Percentiles rank a stretch among this genome's conserved stretches.
These are phyloP conservation scores for Penicillium bovifimosum DNA, from an alignment of 495 filamentous ascomycete genomes.

Conservation along the genomic window DNA sequence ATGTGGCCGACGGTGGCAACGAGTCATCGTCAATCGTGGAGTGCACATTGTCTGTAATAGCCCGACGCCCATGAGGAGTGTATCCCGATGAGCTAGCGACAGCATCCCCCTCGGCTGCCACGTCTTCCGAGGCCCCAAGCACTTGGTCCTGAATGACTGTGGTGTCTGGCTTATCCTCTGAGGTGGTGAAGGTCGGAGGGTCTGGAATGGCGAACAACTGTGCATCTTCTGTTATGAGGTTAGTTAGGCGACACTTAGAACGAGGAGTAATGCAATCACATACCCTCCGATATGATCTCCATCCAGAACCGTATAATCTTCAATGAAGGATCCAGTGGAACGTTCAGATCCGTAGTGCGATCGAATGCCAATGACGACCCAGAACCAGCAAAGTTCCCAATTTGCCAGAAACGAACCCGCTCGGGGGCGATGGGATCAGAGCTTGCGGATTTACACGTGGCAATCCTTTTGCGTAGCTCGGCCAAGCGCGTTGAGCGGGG, in stretches of 20 bases:
- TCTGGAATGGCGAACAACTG: constrained; percentile 42
- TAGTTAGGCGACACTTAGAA: not conserved
- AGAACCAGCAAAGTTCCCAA: constrained; percentile 35
- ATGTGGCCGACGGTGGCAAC: constrained; percentile 2
- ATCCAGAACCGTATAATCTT: constrained; percentile 39
- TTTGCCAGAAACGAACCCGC: constrained; percentile 40
- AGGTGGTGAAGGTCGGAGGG: constrained; percentile 20
- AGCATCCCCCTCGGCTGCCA: constrained; percentile 20
- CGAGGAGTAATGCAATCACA: not conserved
- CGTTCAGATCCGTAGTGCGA: constrained; percentile 32
- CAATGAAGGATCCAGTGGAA: constrained; percentile 26
- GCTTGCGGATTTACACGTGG: constrained; percentile 27
- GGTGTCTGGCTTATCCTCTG: constrained; percentile 35
- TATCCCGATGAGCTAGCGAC: constrained; percentile 33
- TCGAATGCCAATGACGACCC: constrained; percentile 35
- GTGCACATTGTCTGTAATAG: not conserved
- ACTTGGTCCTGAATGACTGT: constrained; percentile 24
- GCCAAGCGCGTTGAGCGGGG: constrained; percentile 33
- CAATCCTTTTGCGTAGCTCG: constrained; percentile 42
- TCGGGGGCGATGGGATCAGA: constrained; percentile 25
- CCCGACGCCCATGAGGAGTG: not conserved
- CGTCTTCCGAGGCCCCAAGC: constrained; percentile 21
- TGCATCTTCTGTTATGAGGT: constrained; percentile 26
- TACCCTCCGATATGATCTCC: constrained; percentile 39
- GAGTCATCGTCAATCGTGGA: not conserved